phyloP scores from a whole-genome alignment of 441 rosid genomes.

The Croton laevigatus region DNA sequence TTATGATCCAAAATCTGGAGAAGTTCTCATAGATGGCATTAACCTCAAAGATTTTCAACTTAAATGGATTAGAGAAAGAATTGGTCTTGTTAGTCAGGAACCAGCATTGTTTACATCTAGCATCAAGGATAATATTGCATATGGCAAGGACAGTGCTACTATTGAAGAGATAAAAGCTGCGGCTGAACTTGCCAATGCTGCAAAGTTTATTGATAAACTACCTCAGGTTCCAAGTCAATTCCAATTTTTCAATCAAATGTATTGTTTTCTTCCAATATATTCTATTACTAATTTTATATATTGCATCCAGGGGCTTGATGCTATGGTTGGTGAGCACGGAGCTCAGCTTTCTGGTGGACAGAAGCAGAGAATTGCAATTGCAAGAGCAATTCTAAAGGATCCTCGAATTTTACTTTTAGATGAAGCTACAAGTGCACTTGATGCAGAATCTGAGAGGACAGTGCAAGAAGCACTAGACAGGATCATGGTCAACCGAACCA shows the following conservation, averaged over 20 bases:
- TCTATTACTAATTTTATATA: not conserved
- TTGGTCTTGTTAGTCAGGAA: slow-evolving; percentile 87
- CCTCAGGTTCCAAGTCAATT: slow-evolving; percentile 49
- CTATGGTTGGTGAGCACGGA: slow-evolving; percentile 79
- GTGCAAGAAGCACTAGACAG: slow-evolving; percentile 71
- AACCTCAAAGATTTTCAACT: slow-evolving; percentile 63
- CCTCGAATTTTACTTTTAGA: slow-evolving; percentile 63
- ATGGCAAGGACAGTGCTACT: slow-evolving; percentile 69
- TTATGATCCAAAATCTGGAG: slow-evolving; percentile 71
- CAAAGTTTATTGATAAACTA: slow-evolving; percentile 69
- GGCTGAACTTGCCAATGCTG: slow-evolving; percentile 66
- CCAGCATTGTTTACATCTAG: slow-evolving; percentile 69
- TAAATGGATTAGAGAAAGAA: slow-evolving; percentile 67
- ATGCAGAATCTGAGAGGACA: slow-evolving; percentile 60
- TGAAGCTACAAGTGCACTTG: slow-evolving; percentile 74
- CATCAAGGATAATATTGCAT: slow-evolving; percentile 66
- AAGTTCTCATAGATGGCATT: slow-evolving; percentile 62
- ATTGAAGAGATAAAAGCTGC: slow-evolving; percentile 63
- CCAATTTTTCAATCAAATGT: not conserved
- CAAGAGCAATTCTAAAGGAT: slow-evolving; percentile 65
- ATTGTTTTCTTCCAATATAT: not conserved
- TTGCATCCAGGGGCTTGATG: slow-evolving; percentile 49
- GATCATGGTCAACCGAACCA: slow-evolving; percentile 62
- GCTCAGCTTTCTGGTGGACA: slow-evolving; percentile 71
- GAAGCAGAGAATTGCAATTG: slow-evolving; percentile 71